Conservation (phyloP, 164 flowering plant genomes). For the Vitis riparia region DNA sequence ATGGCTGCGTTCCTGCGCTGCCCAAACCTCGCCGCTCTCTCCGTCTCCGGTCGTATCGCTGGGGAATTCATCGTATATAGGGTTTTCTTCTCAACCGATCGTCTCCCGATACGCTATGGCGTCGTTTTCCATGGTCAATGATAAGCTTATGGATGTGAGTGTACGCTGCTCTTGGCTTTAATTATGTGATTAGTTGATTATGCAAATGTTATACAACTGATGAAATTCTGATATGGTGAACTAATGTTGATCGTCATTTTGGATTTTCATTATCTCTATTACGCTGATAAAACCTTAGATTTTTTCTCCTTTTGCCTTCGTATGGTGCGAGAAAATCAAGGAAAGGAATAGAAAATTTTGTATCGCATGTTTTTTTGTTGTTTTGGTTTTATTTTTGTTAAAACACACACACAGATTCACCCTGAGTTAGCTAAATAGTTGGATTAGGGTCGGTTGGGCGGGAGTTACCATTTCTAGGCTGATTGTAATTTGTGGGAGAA, state of each 20-base stretch:
- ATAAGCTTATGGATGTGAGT: constrained; percentile 19
- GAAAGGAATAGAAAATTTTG: too few species aligned
- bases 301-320: constrained; percentile 1
- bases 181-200: neutral
- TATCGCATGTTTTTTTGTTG: too few species aligned
- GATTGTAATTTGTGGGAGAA: too few species aligned
- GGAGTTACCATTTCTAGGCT: too few species aligned
- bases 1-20: constrained; percentile 7
- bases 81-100: constrained; percentile 10
- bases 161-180: neutral
- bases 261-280: too few species aligned
- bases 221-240: constrained; percentile 1
- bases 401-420: too few species aligned
- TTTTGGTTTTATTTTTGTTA: too few species aligned
- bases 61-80: constrained; percentile 9
- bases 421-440: too few species aligned
- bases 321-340: too few species aligned
- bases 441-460: too few species aligned
- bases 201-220: too few species aligned
- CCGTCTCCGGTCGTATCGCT: constrained; percentile 7
- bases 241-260: neutral
- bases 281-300: neutral
- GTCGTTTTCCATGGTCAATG: constrained; percentile 3
- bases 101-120: constrained; percentile 5
- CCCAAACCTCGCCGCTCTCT: neutral